A percentile compares a stretch with the other conserved stretches of the same genome.
phyloP scores from a whole-genome alignment of 441 rosid genomes.

The Aleurites moluccanus region DNA sequence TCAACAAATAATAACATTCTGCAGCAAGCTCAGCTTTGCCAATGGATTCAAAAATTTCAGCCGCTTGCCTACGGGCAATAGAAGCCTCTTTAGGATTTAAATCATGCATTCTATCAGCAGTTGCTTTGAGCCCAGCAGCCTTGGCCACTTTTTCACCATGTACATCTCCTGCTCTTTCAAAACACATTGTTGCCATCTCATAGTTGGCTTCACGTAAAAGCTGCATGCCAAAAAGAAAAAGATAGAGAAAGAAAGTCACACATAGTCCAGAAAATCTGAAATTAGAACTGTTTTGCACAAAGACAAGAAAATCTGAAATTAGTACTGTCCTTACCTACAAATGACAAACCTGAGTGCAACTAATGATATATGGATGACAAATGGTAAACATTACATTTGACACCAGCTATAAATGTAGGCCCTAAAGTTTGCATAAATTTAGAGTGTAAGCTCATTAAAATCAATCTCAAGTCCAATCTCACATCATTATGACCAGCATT shows the following conservation, averaged over 20 bases:
- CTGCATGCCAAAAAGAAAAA: conserved; percentile 28
- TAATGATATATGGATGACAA: neutral
- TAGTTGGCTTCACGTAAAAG: conserved; percentile 43
- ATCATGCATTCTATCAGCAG: conserved; percentile 39
- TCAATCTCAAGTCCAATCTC: neutral
- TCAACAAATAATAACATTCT: conserved; percentile 37
- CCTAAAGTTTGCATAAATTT: neutral
- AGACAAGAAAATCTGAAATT: neutral
- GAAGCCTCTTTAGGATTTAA: conserved; percentile 39
- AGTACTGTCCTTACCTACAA: neutral
- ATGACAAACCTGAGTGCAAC: neutral
- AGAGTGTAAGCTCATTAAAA: neutral
- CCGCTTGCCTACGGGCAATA: conserved; percentile 43
- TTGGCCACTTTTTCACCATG: conserved; percentile 43
- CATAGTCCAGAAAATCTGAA: neutral
- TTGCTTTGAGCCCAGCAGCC: conserved; percentile 44
- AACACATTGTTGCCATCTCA: conserved; percentile 55
- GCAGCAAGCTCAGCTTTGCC: conserved; percentile 48
- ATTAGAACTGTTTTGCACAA: too few species aligned
- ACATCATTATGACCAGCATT: neutral
- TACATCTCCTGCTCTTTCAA: conserved; percentile 44
- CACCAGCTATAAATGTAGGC: neutral
- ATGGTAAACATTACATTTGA: neutral
- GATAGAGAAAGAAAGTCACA: neutral
- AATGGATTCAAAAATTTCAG: conserved; percentile 45